Conservation (phyloP, 2,329 filamentous ascomycete genomes). For the Fusarium scirpi region DNA sequence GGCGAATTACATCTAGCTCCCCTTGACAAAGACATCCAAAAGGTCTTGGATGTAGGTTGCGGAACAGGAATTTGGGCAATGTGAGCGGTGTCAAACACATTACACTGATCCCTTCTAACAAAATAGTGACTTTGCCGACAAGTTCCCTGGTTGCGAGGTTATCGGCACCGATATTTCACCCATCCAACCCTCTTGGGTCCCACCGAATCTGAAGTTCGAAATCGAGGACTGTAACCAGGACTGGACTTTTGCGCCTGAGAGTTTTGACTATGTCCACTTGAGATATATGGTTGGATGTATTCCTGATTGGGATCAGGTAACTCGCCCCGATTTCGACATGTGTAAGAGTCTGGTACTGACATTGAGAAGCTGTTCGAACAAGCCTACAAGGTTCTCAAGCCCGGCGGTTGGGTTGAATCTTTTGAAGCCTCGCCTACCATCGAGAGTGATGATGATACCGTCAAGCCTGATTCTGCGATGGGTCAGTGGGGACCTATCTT, state of each 20-base stretch:
- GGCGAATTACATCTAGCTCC: constrained; percentile 19
- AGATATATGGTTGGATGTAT: constrained; percentile 36
- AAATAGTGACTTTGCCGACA: constrained; percentile 35
- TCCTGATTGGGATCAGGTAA: constrained; percentile 21
- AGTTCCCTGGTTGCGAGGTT: constrained; percentile 31
- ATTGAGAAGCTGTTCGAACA: constrained; percentile 4
- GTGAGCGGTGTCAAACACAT: neutral
- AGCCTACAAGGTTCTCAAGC: constrained; percentile 27
- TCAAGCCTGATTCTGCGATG: constrained; percentile 30
- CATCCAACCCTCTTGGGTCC: constrained; percentile 35
- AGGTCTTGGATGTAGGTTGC: neutral
- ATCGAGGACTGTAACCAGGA: constrained; percentile 40
- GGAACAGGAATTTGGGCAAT: constrained; percentile 37
- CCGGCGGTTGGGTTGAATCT: constrained; percentile 30
- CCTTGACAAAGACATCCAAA: neutral
- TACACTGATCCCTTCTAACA: neutral
- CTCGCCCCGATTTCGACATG: neutral
- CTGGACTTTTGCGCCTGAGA: constrained; percentile 28
- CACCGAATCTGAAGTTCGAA: constrained; percentile 37
- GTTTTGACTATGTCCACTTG: constrained; percentile 39
- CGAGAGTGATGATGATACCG: constrained; percentile 25
- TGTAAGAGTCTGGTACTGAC: neutral
- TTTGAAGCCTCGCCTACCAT: constrained; percentile 32
- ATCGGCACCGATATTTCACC: constrained; percentile 37
- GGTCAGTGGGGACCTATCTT: constrained; percentile 33